phyloP scores from a whole-genome alignment of 2,329 filamentous ascomycete species.

The Colletotrichum falcatum region DNA sequence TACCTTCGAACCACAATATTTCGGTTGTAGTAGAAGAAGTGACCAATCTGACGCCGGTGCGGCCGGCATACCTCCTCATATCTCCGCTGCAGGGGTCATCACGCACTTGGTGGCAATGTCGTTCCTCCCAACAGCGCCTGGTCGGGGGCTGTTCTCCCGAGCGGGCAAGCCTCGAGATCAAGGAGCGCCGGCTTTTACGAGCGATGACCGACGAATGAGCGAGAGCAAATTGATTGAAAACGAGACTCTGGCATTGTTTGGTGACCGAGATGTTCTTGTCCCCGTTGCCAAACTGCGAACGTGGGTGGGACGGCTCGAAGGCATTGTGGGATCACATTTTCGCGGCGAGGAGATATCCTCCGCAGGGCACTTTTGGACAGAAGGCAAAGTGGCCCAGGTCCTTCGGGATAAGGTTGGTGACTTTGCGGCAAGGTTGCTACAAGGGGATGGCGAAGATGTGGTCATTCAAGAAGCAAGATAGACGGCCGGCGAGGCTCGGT shows the following conservation, averaged over 20 bases:
- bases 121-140: conserved; percentile 53
- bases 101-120: conserved; percentile 73
- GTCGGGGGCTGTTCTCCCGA: conserved; percentile 41
- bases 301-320: conserved; percentile 71
- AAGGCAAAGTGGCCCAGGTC: conserved; percentile 59
- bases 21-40: conserved; percentile 49
- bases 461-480: not conserved
- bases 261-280: conserved; percentile 80
- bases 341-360: conserved; percentile 59
- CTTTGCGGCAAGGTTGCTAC: conserved; percentile 45
- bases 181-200: conserved; percentile 31
- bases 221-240: conserved; percentile 69
- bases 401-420: conserved; percentile 48
- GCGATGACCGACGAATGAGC: conserved; percentile 44
- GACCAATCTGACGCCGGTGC: conserved; percentile 51
- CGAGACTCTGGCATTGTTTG: conserved; percentile 78
- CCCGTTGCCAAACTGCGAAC: conserved; percentile 70
- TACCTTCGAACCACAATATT: conserved; percentile 42
- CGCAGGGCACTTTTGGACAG: conserved; percentile 74
- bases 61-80: conserved; percentile 71
- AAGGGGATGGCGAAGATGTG: not conserved
- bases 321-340: conserved; percentile 59
- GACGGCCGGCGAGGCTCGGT: not conserved
- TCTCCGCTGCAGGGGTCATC: conserved; percentile 74
- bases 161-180: conserved; percentile 26